phyloP scores from a whole-genome alignment of 1,284 basidiomycete species.

The Kalmanozyma brasiliensis region DNA sequence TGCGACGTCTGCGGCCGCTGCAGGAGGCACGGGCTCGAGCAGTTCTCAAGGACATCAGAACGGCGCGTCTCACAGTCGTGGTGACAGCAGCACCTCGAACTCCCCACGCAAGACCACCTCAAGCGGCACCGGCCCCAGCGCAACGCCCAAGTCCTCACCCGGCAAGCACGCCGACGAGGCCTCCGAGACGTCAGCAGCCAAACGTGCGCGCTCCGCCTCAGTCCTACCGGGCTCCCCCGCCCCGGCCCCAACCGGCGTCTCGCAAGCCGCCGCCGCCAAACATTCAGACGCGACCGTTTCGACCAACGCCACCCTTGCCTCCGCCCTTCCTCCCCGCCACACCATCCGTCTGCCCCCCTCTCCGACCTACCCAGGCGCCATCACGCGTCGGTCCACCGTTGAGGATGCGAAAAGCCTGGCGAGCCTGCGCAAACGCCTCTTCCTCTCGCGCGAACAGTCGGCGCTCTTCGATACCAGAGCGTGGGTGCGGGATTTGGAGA shows the following conservation, averaged over 20 bases:
- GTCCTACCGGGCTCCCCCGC: slow-evolving; percentile 22
- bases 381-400: slow-evolving; percentile 37
- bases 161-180: too few relatives aligned
- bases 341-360: slow-evolving; percentile 30
- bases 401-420: slow-evolving; percentile 22
- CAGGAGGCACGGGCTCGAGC: background rate
- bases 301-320: slow-evolving; percentile 14
- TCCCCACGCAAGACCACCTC: background rate
- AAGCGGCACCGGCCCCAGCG: too few relatives aligned
- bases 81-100: background rate
- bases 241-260: slow-evolving; percentile 46
- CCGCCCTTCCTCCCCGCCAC: slow-evolving; percentile 24
- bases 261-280: slow-evolving; percentile 39
- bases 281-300: slow-evolving; percentile 22
- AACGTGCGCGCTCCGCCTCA: slow-evolving; percentile 19
- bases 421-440: slow-evolving; percentile 67
- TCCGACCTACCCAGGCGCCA: slow-evolving; percentile 27
- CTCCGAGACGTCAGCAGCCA: slow-evolving; percentile 4
- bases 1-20: background rate
- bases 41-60: background rate
- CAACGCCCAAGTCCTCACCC: too few relatives aligned
- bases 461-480: slow-evolving; percentile 73
- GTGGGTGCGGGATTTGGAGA: slow-evolving; percentile 74
- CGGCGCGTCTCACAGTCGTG: background rate
- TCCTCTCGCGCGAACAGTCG: slow-evolving; percentile 72